Base-by-base conservation (phyloP, 78 protist species). In the Trichosphaerium sp. region DNA sequence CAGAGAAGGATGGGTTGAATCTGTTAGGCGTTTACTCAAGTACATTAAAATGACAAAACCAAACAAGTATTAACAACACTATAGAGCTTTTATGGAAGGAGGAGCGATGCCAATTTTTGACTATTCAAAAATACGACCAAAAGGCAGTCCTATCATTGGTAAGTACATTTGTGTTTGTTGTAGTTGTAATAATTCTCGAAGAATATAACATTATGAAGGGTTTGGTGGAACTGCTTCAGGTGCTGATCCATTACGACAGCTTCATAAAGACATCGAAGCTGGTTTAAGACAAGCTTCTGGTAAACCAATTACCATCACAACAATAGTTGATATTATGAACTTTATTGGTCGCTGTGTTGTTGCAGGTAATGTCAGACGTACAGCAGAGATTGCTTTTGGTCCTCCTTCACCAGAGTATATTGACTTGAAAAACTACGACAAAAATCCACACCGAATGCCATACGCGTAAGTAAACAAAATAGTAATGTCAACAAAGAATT, bases 341-440 rank as follows among this genome's bases (percentile, higher is more conserved):
- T 12, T 74, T 40, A 88, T 90, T 29, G 93, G 93, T 26, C 38
- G 35, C 39, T 90, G 95, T 54, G 88, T 88, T 11, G 87, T 90
- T 8, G 52, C 92, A 0, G 95, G 93, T n/a, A 85, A 82, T 25
- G 90, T 79, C 37, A 35, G 92, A 26, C 83, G 55, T 34, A 68
- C 84, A 8, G 94, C 94, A 0, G 92, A 90, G 54, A 88, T 90
- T 68, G 84, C 92, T n/a, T 86, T 90, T 58, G 95, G 95, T 1
- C 61, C 51, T 25, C 83, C 88, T 4, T 21, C 43, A 31, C 35
- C 59, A 18, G 95, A 85, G 21, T 90, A 75, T 41, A 37, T 85
- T 15, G 63, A 88, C 48, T 65, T 90, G 28, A 90, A 90, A 39
- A 82, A 90, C 54, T 88, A 88, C 48, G 69, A 70, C 14, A 51